phyloP scores from a whole-genome alignment of 2,329 filamentous ascomycete genomes.

The Leptodontidium sp. region DNA sequence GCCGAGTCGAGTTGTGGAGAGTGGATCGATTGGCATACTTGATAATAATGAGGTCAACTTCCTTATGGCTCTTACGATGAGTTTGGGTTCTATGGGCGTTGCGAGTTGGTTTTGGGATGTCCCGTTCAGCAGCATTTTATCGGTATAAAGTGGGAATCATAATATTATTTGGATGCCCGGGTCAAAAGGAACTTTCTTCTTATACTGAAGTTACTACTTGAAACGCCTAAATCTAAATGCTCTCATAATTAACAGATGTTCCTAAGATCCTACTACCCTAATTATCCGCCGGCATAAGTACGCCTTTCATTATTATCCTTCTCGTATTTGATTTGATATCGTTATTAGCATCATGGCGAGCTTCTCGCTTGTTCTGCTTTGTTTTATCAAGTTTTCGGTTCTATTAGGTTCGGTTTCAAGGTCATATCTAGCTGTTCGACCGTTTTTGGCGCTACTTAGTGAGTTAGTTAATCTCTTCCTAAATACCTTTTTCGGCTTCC shows the following conservation, averaged over 20 bases:
- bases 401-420: not conserved
- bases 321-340: not conserved
- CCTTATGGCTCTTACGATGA: conserved; percentile 86
- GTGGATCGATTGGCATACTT: conserved; percentile 73
- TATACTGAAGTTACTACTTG: conserved; percentile 2
- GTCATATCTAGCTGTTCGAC: not conserved
- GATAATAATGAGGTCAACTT: conserved; percentile 98
- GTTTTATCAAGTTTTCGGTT: not conserved
- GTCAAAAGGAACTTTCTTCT: not conserved
- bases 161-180: conserved; percentile 2
- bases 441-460: not conserved
- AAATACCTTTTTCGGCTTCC: not conserved
- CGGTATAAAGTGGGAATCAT: conserved; percentile 20
- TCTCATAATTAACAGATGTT: not conserved
- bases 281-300: conserved; percentile 7
- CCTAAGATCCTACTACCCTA: not conserved
- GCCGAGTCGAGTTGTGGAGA: conserved; percentile 61
- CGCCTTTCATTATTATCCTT: not conserved
- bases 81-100: conserved; percentile 75
- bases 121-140: conserved; percentile 55
- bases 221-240: not conserved
- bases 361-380: not conserved
- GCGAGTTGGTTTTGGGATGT: conserved; percentile 68
- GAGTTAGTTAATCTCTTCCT: not conserved
- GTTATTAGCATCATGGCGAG: not conserved